These are phyloP conservation scores for Penicillium ochrochloron DNA, from an alignment of 495 filamentous ascomycete species.

Conservation along the genomic window DNA sequence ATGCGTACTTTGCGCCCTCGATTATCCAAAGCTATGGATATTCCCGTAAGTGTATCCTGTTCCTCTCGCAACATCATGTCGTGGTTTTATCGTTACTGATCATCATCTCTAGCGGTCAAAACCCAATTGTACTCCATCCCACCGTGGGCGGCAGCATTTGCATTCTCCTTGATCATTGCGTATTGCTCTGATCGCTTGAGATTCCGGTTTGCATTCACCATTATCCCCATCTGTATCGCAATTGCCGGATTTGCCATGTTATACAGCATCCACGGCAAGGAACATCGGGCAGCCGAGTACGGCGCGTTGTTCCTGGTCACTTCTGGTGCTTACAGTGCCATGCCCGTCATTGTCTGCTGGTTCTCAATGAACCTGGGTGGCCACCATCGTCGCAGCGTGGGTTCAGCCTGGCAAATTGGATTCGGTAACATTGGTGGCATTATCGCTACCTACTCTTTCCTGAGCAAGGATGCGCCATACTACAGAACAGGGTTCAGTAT, in stretches of 20 bases:
- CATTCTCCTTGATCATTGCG: constrained; percentile 75
- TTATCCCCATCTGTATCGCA: constrained; percentile 64
- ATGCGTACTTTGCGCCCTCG: constrained; percentile 77
- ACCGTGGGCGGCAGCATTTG: constrained; percentile 80
- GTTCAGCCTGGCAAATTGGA: constrained; percentile 85
- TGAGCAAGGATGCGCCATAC: constrained; percentile 64
- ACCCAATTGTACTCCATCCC: constrained; percentile 86
- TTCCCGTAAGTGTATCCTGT: constrained; percentile 34
- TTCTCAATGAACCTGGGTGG: constrained; percentile 92
- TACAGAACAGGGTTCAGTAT: constrained; percentile 81
- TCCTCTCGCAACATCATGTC: not conserved
- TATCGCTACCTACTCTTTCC: constrained; percentile 83
- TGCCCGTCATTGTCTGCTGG: constrained; percentile 90
- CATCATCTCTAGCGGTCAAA: constrained; percentile 53
- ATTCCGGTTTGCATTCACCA: constrained; percentile 77
- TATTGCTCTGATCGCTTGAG: constrained; percentile 66
- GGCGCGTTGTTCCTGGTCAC: constrained; percentile 75
- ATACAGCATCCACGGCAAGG: constrained; percentile 62
- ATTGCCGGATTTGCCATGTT: constrained; percentile 77
- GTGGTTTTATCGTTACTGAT: constrained; percentile 27
- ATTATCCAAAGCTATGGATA: constrained; percentile 75
- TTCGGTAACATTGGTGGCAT: constrained; percentile 95
- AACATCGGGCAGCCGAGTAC: constrained; percentile 65
- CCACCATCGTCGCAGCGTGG: constrained; percentile 82
- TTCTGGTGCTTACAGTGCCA: constrained; percentile 65